Evolutionary conservation across 2,329 filamentous ascomycete genomes (phyloP).

Genomic region (Claviceps arundinis): DNA sequence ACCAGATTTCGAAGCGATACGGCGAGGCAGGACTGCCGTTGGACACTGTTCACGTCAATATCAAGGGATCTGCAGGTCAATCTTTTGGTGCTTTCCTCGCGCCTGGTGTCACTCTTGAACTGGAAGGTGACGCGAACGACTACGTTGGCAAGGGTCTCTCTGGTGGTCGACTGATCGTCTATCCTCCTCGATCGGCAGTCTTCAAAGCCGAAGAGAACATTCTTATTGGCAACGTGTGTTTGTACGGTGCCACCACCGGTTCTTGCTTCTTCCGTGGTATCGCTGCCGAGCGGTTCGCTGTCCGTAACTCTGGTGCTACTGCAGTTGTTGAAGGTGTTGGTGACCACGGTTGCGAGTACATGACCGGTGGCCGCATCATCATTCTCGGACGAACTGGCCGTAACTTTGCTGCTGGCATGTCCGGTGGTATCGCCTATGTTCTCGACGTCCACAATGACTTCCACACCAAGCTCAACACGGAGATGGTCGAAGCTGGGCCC

Average conservation of each 20-base stretch:
- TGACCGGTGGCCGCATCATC: slow-evolving; percentile 88
- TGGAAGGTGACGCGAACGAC: slow-evolving; percentile 92
- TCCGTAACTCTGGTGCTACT: slow-evolving; percentile 89
- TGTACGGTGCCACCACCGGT: slow-evolving; percentile 86
- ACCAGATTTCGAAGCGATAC: slow-evolving; percentile 87
- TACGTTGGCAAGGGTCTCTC: slow-evolving; percentile 95
- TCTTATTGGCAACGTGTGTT: slow-evolving; percentile 82
- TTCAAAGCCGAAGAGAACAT: slow-evolving; percentile 97
- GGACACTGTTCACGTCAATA: slow-evolving; percentile 91
- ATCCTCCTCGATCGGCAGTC: slow-evolving; percentile 76
- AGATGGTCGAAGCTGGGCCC: slow-evolving; percentile 86
- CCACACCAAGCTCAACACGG: slow-evolving; percentile 83
- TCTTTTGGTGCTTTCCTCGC: slow-evolving; percentile 93
- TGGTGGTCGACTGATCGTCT: slow-evolving; percentile 83
- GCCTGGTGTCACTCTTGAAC: slow-evolving; percentile 83
- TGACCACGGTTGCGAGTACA: slow-evolving; percentile 97
- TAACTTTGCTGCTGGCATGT: slow-evolving; percentile 98
- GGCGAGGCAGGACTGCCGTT: slow-evolving; percentile 79
- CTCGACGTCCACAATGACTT: slow-evolving; percentile 86
- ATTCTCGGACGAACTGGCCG: slow-evolving; percentile 81
- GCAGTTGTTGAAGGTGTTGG: slow-evolving; percentile 94
- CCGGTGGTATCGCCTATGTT: slow-evolving; percentile 90
- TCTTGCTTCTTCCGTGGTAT: slow-evolving; percentile 95
- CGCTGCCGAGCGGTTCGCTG: slow-evolving; percentile 89
- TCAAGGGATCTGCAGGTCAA: slow-evolving; percentile 91